Percentiles rank a stretch among this genome's conserved stretches.
phyloP scores from a whole-genome alignment of 768 basidiomycete species.

The Dioszegia crocea region DNA sequence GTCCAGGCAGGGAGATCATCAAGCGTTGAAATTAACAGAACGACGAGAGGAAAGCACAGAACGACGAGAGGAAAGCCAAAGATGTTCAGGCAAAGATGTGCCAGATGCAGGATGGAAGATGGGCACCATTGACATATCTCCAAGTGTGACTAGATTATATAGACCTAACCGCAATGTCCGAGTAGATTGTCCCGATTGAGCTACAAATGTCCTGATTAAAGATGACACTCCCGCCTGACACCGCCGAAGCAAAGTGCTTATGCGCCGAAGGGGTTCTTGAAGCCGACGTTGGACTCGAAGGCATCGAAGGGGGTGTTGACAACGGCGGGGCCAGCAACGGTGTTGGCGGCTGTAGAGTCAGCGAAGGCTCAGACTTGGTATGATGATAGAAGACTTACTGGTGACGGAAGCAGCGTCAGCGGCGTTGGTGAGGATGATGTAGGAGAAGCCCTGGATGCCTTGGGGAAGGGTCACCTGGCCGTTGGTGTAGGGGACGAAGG shows the following conservation, averaged over 20 bases:
- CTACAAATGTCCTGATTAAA: neutral
- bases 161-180: neutral
- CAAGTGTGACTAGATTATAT: neutral
- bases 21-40: no score
- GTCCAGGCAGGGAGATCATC: no score
- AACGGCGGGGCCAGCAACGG: no score
- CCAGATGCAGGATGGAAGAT: no score
- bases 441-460: conserved; percentile 38
- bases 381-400: conserved; percentile 4
- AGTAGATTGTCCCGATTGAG: neutral
- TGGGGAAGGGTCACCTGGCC: conserved; percentile 30
- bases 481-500: conserved; percentile 22
- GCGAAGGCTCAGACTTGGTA: neutral
- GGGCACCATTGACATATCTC: neutral
- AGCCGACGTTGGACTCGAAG: conserved; percentile 23
- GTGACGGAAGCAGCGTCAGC: conserved; percentile 35
- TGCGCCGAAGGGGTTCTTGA: conserved; percentile 14
- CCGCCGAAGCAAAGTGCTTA: conserved; percentile 1
- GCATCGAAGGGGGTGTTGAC: conserved; percentile 36
- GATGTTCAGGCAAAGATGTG: no score
- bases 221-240: no score
- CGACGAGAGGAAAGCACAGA: no score
- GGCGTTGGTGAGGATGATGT: no score
- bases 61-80: no score
- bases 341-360: conserved; percentile 51